Base-by-base conservation (phyloP, 2,329 filamentous ascomycete species). In the Trichoderma citrinoviride region DNA sequence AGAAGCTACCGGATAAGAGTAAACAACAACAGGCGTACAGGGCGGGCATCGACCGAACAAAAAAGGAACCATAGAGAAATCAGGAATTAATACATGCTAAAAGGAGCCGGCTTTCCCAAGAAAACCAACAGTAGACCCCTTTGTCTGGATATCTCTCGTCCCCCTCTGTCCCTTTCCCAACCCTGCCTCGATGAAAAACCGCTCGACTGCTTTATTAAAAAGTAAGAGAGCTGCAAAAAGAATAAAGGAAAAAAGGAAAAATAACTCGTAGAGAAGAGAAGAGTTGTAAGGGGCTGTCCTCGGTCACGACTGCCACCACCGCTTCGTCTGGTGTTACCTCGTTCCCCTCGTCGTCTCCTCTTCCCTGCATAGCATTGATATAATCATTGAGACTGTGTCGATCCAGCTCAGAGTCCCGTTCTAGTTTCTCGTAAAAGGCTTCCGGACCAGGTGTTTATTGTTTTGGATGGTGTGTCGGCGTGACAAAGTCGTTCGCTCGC, bases 1-100 rank as follows among this genome's bases (percentile, higher is more conserved):
- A 27, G 21, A 61, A 61, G 19, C 25, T 49, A 21, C n/a, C 10
- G 23, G 17, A 27, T 55, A 23, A 54, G 17, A 47, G 14, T 25
- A 50, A 41, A n/a, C 12, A 19, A 56, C 17, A 50, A 10, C 50
- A 65, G 25, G 21, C 37, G 19, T 65, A 65, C 56, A 65, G 46
- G 49, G 40, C 25, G 19, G 47, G 27, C 61, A 52, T 61, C 55
- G 50, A 61, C 65, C 55, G 15, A 68, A 68, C 53, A 70, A 67
- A 67, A 68, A 55, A 70, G 67, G 69, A 67, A 70, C 70, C 67
- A 70, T 67, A 53, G 67, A 67, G 71, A 75, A 75, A 75, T 75
- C 74, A 73, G 78, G 76, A 76, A 77, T 77, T 81, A 82, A 80
- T 82, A 82, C 79, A 82, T 80, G 76, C 76, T 77, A 73, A 79